These are phyloP conservation scores for Fusarium beomiforme DNA, from an alignment of 2,329 filamentous ascomycete species.

Conservation along the genomic window DNA sequence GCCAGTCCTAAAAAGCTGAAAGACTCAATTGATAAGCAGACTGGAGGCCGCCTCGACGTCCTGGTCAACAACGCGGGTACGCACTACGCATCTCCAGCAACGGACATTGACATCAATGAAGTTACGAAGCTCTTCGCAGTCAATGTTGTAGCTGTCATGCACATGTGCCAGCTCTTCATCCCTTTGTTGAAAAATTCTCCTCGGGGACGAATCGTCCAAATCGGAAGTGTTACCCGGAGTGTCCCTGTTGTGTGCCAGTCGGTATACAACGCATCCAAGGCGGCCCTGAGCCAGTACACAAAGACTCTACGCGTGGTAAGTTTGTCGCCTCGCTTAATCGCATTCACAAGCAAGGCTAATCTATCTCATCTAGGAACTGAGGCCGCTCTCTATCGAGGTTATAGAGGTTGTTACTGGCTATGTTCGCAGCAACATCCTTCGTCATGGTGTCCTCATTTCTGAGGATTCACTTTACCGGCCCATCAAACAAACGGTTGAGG, in stretches of 20 bases:
- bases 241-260: background rate
- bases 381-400: background rate
- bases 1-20: rapidly evolving
- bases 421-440: background rate
- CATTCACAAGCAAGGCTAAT: background rate
- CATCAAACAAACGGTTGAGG: background rate
- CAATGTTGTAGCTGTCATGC: background rate
- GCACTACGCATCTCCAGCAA: background rate
- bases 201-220: background rate
- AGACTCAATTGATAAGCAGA: background rate
- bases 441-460: background rate
- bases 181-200: background rate
- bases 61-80: background rate
- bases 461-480: background rate
- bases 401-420: background rate
- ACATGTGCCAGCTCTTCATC: background rate
- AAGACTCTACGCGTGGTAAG: background rate
- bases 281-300: background rate
- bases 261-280: background rate
- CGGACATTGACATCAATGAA: background rate
- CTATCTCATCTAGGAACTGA: background rate
- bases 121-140: background rate
- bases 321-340: rapidly evolving
- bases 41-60: background rate
- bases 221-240: background rate